Base-by-base conservation (phyloP, 768 basidiomycete genomes). In the Dentipellis sp. region DNA sequence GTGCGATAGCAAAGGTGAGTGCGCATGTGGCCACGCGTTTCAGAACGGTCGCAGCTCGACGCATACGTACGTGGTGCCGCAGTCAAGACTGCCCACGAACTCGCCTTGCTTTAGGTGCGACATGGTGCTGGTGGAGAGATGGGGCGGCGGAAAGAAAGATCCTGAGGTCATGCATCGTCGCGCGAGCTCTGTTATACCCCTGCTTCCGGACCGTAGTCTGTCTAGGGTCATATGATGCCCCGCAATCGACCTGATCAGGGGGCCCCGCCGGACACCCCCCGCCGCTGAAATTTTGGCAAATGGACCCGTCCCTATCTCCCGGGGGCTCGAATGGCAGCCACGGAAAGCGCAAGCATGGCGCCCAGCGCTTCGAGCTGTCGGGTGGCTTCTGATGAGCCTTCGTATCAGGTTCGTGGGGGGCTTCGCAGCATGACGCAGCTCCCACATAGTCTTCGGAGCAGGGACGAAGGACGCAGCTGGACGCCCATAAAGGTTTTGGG, bases 21-120 rank as follows among this genome's bases (percentile, higher is more conserved):
- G 51, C 40, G 53, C 62, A 19, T 55, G 35, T 14, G 48, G 35
- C 52, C 39, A 39, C 21, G 36, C 36, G 34, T 45, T 29, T 29
- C n/a, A n/a, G 21, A 56, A 19, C 40, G 38, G 34, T 34, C 22
- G 16, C 1, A 10, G 52, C 10, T 40, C 10, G 39, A 49, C 12
- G 48, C 22, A 35, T 36, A 73, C 89, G 67, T 64, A 94, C 92
- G 94, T 97, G 50, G 94, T 97, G 40, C 94, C 94, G 66, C 94
- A 95, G 70, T 97, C 94, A 58, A 97, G 76, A 51, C 91, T 91
- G 55, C 91, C 94, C 46, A 97, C 85, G 68, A 95, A 93, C 67
- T 93, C 84, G 57, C 83, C 84, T 63, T 81, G 78, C 64, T 80
- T 83, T 52, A 77, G 71, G 47, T 52, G 49, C 14, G 65, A 47